Conservation (phyloP, 1,284 basidiomycete genomes). For the Naganishia liquefaciens region DNA sequence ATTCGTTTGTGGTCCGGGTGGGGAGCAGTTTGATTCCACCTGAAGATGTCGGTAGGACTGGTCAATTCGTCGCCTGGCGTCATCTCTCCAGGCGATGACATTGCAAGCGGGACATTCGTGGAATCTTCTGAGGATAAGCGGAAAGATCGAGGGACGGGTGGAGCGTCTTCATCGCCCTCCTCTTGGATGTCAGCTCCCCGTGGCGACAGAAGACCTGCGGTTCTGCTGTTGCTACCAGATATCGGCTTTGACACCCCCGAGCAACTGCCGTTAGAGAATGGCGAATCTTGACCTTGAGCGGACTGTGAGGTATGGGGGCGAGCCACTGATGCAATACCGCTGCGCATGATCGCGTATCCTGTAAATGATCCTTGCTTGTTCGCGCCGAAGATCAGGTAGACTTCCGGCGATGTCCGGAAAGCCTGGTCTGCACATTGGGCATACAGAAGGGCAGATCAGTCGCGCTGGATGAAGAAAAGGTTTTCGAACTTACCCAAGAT, state of each 20-base stretch:
- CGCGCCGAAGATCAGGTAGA: conserved; percentile 82
- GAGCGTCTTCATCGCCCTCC: background rate
- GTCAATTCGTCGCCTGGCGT: conserved; percentile 18
- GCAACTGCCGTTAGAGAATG: conserved; percentile 2
- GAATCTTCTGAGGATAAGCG: conserved; percentile 34
- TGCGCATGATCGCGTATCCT: conserved; percentile 70
- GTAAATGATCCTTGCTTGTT: conserved; percentile 81
- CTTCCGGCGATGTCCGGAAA: conserved; percentile 78
- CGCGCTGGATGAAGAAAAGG: too few species aligned
- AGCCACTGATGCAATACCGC: conserved; percentile 40
- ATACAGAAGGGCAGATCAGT: background rate
- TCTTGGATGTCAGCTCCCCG: conserved; percentile 20
- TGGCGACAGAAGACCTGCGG: conserved; percentile 4
- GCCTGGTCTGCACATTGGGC: conserved; percentile 68
- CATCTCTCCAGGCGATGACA: conserved; percentile 20
- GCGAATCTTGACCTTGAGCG: conserved; percentile 9
- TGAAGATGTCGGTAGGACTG: background rate
- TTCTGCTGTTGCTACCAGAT: background rate
- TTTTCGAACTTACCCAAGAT: conserved; percentile 57
- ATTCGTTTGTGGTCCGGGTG: conserved; percentile 10
- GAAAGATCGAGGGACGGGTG: conserved; percentile 17
- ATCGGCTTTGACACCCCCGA: background rate
- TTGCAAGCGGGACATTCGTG: background rate
- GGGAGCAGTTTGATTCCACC: conserved; percentile 23
- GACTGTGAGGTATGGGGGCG: conserved; percentile 9